Percentiles rank a stretch among this genome's conserved stretches.
Conservation (phyloP, 108 stramenopile species). For the Cyclotella baltica region DNA sequence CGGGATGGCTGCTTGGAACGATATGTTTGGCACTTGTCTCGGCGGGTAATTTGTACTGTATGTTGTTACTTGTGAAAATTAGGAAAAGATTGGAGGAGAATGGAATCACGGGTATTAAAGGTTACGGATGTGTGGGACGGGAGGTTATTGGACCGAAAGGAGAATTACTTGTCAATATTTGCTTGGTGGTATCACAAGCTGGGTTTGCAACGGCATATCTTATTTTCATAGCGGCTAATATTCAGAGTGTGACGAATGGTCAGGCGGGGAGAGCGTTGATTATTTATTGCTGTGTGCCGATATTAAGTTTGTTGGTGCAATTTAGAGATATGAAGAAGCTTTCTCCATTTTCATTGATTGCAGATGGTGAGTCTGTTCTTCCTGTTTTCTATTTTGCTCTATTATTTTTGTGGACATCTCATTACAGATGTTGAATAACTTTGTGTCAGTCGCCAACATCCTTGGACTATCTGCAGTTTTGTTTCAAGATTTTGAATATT, state of each 20-base stretch:
- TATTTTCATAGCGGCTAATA: constrained; percentile 84
- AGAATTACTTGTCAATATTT: constrained; percentile 71
- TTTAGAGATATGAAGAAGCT: constrained; percentile 66
- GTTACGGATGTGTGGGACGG: constrained; percentile 73
- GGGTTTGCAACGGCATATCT: constrained; percentile 87
- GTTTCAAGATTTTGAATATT: constrained; percentile 70
- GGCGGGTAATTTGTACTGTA: constrained; percentile 73
- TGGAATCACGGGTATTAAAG: constrained; percentile 35
- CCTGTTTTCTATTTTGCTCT: not conserved
- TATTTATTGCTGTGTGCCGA: constrained; percentile 68
- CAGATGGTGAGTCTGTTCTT: constrained; percentile 40
- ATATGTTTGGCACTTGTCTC: constrained; percentile 55
- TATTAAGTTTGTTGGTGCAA: constrained; percentile 67
- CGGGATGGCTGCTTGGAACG: constrained; percentile 74
- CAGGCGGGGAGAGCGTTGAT: constrained; percentile 46
- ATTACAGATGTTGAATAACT: no score
- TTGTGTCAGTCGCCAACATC: constrained; percentile 67
- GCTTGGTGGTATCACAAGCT: constrained; percentile 73
- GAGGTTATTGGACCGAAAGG: constrained; percentile 61
- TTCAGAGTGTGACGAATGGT: constrained; percentile 50
- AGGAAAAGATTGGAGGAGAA: constrained; percentile 42
- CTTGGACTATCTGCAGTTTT: constrained; percentile 66
- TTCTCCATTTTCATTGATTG: constrained; percentile 73
- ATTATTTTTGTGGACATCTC: not conserved
- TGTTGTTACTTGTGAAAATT: constrained; percentile 69